Evolutionary conservation across 495 filamentous ascomycete genomes (phyloP), one percentile per base, ranked within the genome.

Genomic region (Penicillium flavigenum): DNA sequence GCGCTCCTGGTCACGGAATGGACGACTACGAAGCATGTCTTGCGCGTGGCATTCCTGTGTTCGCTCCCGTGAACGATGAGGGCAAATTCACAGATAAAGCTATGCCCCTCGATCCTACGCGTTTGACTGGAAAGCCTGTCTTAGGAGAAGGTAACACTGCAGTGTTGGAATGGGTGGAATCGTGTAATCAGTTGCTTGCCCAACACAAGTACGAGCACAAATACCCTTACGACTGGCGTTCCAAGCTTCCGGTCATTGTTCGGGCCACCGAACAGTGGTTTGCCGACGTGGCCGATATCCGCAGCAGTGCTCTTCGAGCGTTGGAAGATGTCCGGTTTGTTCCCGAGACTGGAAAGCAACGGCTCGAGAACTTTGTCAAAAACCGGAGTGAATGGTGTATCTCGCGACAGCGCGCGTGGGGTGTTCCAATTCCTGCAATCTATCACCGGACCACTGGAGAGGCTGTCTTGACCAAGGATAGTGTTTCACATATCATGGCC

Each of bases 241-340:
- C 94, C 4, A 98, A 97, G 69, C 81, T 84, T 58, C 94, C 94
- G 19, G 84, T 98, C 26, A 91, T 99, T 57, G 80, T 96, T 17
- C 73, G 94, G 60, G 93, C 94, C 20, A 99, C 94, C 0, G 90
- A 89, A 43, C 94, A 99, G 74, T 99, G 94, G 94, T 98, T 99
- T 63, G 91, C 94, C 41, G 88, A 96, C 71, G 90, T 96, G 11
- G 90, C 78, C 36, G 81, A 79, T 16, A 92, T 99, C 63, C 93
- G 94, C 61, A 72, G 79, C 6, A 74, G 76, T 24, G 90, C 92
- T 1, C 68, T 96, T 20, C 65, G 78, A 34, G 79, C 90, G 5
- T 72, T 98, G 14, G 72, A 87, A 9, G 68, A 83, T 48, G 89
- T 97, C 36, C 78, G 73, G 1, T 99, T 97, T 58, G 77, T 96